A percentile compares a stretch with the other conserved stretches of the same genome.
phyloP scores from a whole-genome alignment of 805 yeast genomes.

The Starmera pachycereana region DNA sequence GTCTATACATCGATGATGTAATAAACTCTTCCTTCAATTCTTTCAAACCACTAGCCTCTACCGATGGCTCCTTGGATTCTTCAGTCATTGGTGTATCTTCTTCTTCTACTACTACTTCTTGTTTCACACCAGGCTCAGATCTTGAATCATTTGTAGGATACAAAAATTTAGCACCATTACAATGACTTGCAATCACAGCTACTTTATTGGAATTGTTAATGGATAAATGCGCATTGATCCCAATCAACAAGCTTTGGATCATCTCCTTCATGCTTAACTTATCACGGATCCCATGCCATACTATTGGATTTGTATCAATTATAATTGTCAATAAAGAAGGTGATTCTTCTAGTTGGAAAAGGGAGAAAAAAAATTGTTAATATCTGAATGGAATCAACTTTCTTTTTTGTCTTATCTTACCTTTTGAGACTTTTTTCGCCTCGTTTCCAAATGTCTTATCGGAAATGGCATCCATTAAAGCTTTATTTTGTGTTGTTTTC shows the following conservation, averaged over 20 bases:
- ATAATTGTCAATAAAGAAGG: constrained; percentile 76
- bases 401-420: too few species aligned
- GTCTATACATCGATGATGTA: constrained; percentile 68
- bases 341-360: constrained; percentile 37
- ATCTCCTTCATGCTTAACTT: constrained; percentile 24
- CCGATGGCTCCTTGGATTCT: constrained; percentile 5
- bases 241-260: constrained; percentile 57
- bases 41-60: constrained; percentile 7
- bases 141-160: constrained; percentile 39
- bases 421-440: constrained; percentile 19
- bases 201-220: constrained; percentile 77
- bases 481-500: neutral
- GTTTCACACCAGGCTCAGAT: neutral
- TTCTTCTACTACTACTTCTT: neutral
- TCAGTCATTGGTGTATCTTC: neutral
- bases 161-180: constrained; percentile 55
- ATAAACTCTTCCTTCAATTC: constrained; percentile 21
- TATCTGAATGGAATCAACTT: too few species aligned
- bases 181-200: constrained; percentile 68
- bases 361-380: neutral
- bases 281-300: constrained; percentile 27
- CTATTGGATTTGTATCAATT: constrained; percentile 62
- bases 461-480: constrained; percentile 54
- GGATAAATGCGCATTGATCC: constrained; percentile 81
- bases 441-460: constrained; percentile 38